Conservation (phyloP, 2,329 filamentous ascomycete species). For the Ophiostoma piceae region DNA sequence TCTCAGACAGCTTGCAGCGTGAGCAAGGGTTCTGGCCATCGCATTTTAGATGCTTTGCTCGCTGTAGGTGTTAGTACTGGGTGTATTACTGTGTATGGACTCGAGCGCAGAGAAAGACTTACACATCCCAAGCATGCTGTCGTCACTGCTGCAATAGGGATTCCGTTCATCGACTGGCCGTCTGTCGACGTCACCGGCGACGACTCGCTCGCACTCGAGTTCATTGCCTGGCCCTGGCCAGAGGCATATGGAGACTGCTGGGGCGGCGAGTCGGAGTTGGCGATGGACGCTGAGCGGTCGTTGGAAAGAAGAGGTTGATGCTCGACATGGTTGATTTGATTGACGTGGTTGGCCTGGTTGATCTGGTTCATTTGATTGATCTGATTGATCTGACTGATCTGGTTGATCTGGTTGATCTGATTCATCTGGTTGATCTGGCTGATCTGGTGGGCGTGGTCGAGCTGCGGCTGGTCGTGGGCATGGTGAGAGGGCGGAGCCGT, state of each 20-base stretch:
- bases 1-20: constrained; percentile 55
- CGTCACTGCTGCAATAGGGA: constrained; percentile 31
- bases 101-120: constrained; percentile 30
- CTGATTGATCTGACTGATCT: not conserved
- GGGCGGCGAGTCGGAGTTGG: not conserved
- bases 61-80: constrained; percentile 35
- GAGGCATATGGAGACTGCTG: constrained; percentile 10
- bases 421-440: not conserved
- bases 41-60: constrained; percentile 68
- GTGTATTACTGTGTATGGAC: not conserved
- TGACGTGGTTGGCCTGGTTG: not conserved
- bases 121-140: constrained; percentile 54
- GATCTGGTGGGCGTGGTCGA: not conserved
- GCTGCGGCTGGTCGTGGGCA: not conserved
- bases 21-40: constrained; percentile 65
- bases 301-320: not conserved
- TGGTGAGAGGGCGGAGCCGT: constrained; percentile 3
- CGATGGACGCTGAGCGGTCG: not conserved
- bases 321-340: not conserved
- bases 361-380: no score
- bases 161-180: not conserved
- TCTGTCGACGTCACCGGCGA: constrained; percentile 6
- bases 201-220: constrained; percentile 19
- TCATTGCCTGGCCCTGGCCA: constrained; percentile 9
- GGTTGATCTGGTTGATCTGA: not conserved